phyloP scores from a whole-genome alignment of 2,329 filamentous ascomycete genomes.

The Gaeumannomyces sp. region DNA sequence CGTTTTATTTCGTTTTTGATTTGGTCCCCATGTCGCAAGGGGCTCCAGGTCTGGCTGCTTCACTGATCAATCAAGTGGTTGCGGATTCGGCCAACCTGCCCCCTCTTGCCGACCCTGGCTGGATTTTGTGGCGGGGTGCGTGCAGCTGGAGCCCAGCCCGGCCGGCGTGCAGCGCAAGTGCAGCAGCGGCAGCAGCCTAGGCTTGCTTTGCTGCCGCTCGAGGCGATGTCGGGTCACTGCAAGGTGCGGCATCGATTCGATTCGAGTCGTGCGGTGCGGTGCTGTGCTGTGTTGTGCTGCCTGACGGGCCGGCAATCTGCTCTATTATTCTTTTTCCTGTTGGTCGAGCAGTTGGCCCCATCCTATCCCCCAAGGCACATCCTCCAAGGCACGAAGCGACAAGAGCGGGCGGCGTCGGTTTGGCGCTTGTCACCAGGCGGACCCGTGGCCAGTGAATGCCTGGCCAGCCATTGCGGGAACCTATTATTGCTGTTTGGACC shows the following conservation, averaged over 20 bases:
- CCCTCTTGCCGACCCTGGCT: background rate
- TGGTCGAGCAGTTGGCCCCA: too few relatives aligned
- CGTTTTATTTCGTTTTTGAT: background rate
- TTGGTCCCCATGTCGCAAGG: background rate
- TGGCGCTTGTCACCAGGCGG: background rate
- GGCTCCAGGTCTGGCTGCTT: background rate
- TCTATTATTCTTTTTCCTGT: too few relatives aligned
- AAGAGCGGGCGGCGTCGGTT: background rate
- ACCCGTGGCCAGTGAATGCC: background rate
- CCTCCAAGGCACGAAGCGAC: background rate
- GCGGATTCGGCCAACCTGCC: background rate
- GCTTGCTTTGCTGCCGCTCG: background rate
- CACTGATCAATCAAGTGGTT: background rate
- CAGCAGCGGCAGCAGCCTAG: background rate
- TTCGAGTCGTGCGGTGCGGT: background rate
- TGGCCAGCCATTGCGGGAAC: background rate
- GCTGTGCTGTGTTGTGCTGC: too few relatives aligned
- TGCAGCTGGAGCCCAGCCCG: background rate
- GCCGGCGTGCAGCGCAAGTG: background rate
- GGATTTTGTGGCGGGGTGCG: constrained; percentile 9
- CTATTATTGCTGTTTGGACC: background rate
- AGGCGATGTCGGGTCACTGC: too few relatives aligned
- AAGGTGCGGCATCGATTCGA: background rate
- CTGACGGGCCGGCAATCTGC: too few relatives aligned
- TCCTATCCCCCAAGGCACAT: background rate